Evolutionary conservation across 371 early-diverging fungal genomes (phyloP).

Genomic region (Mortierella sp.): DNA sequence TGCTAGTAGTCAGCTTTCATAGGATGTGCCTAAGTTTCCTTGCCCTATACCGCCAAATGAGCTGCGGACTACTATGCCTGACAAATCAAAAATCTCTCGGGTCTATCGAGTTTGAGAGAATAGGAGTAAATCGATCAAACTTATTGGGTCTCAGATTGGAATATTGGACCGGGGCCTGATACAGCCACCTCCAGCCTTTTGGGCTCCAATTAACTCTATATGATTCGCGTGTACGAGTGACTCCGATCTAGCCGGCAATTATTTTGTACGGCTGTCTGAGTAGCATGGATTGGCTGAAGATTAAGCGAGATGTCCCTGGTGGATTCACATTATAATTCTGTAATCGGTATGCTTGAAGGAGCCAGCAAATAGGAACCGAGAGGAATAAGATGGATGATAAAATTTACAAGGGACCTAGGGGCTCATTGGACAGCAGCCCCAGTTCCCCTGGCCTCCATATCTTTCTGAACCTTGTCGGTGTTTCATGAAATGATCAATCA

Average conservation of each 20-base stretch:
- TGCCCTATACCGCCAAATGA: too few species aligned
- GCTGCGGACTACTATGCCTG: too few species aligned
- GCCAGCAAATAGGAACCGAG: neutral
- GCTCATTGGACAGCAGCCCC: conserved; percentile 15
- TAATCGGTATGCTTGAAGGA: neutral
- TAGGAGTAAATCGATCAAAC: neutral
- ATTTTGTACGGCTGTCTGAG: neutral
- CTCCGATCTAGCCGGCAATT: neutral
- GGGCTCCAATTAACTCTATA: too few species aligned
- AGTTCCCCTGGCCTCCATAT: neutral
- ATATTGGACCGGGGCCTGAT: neutral
- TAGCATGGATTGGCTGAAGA: conserved; percentile 5
- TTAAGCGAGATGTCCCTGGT: neutral
- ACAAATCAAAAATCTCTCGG: too few species aligned
- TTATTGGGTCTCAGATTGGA: neutral
- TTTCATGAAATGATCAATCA: neutral
- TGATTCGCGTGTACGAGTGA: conserved; percentile 5
- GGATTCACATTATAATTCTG: neutral
- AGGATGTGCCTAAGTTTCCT: neutral
- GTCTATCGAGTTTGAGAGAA: neutral
- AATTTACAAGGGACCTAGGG: conserved; percentile 21
- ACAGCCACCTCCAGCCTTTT: neutral
- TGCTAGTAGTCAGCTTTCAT: neutral
- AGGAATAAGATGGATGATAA: neutral
- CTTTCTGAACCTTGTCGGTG: neutral